phyloP scores from a whole-genome alignment of 1,139 yeast species.

The Debaryomyces psychrophilus region DNA sequence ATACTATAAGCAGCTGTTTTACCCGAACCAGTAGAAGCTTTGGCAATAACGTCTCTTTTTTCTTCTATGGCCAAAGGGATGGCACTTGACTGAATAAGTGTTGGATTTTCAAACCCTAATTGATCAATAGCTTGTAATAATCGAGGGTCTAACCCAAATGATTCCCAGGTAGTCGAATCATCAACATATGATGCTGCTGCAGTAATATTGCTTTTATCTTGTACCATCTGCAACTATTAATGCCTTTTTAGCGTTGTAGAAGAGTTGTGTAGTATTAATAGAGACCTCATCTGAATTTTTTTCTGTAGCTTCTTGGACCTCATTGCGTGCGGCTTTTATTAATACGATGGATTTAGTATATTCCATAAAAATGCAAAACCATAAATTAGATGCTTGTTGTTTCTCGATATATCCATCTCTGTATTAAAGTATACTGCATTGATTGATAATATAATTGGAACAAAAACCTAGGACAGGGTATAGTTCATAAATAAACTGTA shows the following conservation, averaged over 20 bases:
- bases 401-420: too few species aligned
- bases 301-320: slow-evolving; percentile 3
- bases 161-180: slow-evolving; percentile 69
- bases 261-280: background rate
- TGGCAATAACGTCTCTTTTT: slow-evolving; percentile 82
- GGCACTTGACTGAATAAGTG: slow-evolving; percentile 88
- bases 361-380: too few species aligned
- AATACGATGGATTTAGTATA: background rate
- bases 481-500: too few species aligned
- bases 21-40: slow-evolving; percentile 91
- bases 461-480: too few species aligned
- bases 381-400: too few species aligned
- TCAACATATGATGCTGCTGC: slow-evolving; percentile 71
- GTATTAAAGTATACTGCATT: too few species aligned
- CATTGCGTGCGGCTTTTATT: slow-evolving; percentile 9
- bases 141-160: slow-evolving; percentile 77
- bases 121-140: slow-evolving; percentile 81
- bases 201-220: slow-evolving; percentile 21
- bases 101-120: slow-evolving; percentile 82
- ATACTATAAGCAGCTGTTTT: slow-evolving; percentile 84
- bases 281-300: slow-evolving; percentile 13
- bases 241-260: background rate
- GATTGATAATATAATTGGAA: too few species aligned
- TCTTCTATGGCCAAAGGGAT: slow-evolving; percentile 89
- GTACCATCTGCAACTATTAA: slow-evolving; percentile 9